Evolutionary conservation across 169 alveolate species (phyloP).

Genomic region (Cryptosporidium parvum): DNA sequence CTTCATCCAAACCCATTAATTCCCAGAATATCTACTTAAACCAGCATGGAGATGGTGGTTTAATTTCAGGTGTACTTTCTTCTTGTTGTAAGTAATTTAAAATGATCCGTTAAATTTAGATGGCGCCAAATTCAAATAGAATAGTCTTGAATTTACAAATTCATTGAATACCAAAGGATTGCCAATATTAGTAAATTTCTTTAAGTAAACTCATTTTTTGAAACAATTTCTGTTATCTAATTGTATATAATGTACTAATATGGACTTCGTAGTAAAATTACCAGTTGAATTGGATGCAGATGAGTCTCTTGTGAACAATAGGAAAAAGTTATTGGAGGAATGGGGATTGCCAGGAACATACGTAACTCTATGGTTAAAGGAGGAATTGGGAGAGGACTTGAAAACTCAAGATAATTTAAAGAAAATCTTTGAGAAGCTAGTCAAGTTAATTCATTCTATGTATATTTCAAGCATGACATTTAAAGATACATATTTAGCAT

Average conservation of each 20-base stretch:
- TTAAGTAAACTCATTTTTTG: neutral
- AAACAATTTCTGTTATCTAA: neutral
- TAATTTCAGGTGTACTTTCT: constrained; percentile 48
- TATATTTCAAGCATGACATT: constrained; percentile 53
- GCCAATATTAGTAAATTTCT: constrained; percentile 6
- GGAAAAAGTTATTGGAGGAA: constrained; percentile 26
- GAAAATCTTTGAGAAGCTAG: neutral
- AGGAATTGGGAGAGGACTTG: constrained; percentile 5
- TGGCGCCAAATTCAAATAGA: constrained; percentile 56
- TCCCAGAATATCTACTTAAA: constrained; percentile 29
- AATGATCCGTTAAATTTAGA: neutral
- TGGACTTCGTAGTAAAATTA: constrained; percentile 54
- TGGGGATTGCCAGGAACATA: constrained; percentile 42
- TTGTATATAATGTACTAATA: constrained; percentile 5
- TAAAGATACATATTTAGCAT: constrained; percentile 49
- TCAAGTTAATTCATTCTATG: constrained; percentile 26
- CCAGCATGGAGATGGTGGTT: constrained; percentile 4
- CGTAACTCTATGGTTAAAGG: constrained; percentile 43
- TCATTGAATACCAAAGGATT: neutral
- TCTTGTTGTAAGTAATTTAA: constrained; percentile 39
- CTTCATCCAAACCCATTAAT: neutral
- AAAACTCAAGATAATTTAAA: neutral
- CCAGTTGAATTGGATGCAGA: constrained; percentile 65
- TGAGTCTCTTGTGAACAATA: constrained; percentile 37
- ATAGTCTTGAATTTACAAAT: constrained; percentile 1